Conservation (phyloP, 106 monocot genomes). For the Cymbidium sinense region DNA sequence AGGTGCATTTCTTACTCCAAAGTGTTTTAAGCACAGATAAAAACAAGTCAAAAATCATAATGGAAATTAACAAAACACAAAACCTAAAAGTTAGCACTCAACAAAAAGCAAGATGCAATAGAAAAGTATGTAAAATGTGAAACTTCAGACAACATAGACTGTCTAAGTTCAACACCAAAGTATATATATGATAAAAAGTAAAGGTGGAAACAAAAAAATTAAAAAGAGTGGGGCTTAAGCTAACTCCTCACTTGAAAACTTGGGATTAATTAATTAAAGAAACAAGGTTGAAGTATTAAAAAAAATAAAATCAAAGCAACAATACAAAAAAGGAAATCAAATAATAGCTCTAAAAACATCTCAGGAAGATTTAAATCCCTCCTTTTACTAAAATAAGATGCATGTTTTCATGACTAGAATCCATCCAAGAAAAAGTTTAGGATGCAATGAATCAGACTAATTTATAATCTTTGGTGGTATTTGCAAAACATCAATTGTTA, state of each 20-base stretch:
- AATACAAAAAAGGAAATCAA: too few relatives aligned
- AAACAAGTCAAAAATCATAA: neutral
- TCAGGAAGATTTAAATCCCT: too few relatives aligned
- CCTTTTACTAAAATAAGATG: too few relatives aligned
- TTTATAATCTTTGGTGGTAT: too few relatives aligned
- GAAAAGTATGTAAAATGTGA: neutral
- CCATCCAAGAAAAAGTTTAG: too few relatives aligned
- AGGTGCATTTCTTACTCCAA: neutral
- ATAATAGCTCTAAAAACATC: too few relatives aligned
- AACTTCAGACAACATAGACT: neutral
- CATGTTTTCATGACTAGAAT: too few relatives aligned
- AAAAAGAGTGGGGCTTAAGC: neutral
- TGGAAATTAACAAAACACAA: neutral
- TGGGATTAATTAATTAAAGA: neutral
- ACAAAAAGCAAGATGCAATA: neutral
- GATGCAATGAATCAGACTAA: too few relatives aligned
- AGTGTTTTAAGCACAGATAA: neutral
- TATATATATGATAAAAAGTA: neutral
- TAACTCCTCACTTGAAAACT: neutral
- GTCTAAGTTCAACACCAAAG: neutral
- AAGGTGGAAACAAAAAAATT: neutral
- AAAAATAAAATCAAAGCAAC: neutral
- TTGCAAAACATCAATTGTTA: too few relatives aligned
- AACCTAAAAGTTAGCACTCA: neutral
- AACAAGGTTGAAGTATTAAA: neutral